Evolutionary conservation across 2,329 filamentous ascomycete species (phyloP).

Genomic region (Hypoxylon sp.): DNA sequence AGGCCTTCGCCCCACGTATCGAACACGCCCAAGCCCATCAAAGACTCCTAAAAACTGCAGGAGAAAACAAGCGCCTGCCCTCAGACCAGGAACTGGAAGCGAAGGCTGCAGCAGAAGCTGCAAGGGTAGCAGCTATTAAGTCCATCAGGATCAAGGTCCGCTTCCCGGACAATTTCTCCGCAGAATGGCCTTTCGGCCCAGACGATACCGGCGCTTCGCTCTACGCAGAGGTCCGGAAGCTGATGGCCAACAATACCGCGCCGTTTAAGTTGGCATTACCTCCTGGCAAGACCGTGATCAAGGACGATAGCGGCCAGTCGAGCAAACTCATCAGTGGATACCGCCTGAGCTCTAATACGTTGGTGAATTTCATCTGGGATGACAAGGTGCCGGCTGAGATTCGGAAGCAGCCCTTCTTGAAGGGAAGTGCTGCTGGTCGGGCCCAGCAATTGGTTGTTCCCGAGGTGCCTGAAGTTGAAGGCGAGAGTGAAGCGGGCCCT

Average conservation of each 20-base stretch:
- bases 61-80: slow-evolving; percentile 81
- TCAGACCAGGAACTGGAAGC: slow-evolving; percentile 87
- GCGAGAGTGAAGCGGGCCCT: slow-evolving; percentile 44
- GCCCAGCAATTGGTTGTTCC: slow-evolving; percentile 73
- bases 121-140: slow-evolving; percentile 75
- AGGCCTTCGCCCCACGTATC: slow-evolving; percentile 82
- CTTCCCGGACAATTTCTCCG: slow-evolving; percentile 87
- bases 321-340: slow-evolving; percentile 80
- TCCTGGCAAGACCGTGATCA: slow-evolving; percentile 66
- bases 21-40: slow-evolving; percentile 84
- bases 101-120: slow-evolving; percentile 75
- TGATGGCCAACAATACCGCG: slow-evolving; percentile 76
- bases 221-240: slow-evolving; percentile 79
- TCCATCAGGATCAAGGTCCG: slow-evolving; percentile 83
- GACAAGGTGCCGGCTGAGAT: slow-evolving; percentile 47
- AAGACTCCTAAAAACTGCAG: slow-evolving; percentile 71
- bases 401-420: slow-evolving; percentile 62
- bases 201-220: slow-evolving; percentile 78
- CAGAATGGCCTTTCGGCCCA: slow-evolving; percentile 79
- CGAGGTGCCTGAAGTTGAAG: slow-evolving; percentile 60
- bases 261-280: slow-evolving; percentile 81
- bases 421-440: slow-evolving; percentile 63
- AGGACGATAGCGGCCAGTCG: slow-evolving; percentile 62
- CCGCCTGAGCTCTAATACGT: slow-evolving; percentile 77
- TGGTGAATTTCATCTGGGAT: slow-evolving; percentile 72